Conservation (phyloP, 495 filamentous ascomycete species). For the Aspergillus coremiiformis region DNA sequence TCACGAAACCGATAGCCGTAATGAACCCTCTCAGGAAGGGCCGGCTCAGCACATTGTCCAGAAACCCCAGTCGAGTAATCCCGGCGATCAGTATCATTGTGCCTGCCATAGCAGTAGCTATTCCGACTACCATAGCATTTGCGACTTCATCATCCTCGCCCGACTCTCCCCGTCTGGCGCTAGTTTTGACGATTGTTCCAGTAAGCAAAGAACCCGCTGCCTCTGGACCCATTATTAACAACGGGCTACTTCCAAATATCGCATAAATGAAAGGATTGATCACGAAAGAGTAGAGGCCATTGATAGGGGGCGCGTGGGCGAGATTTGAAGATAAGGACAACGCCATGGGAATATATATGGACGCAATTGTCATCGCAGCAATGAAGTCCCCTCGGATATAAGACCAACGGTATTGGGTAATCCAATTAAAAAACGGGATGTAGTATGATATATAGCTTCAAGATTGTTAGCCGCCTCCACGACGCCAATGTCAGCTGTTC, state of each 20-base stretch:
- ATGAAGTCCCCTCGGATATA: slow-evolving; percentile 82
- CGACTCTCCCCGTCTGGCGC: slow-evolving; percentile 59
- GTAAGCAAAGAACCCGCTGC: slow-evolving; percentile 87
- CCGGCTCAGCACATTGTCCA: slow-evolving; percentile 88
- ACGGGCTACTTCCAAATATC: slow-evolving; percentile 79
- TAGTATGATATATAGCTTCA: slow-evolving; percentile 87
- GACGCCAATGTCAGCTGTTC: not conserved
- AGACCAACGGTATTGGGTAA: slow-evolving; percentile 70
- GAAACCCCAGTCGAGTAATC: slow-evolving; percentile 76
- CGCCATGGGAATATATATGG: slow-evolving; percentile 97
- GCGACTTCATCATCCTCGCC: slow-evolving; percentile 61
- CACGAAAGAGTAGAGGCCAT: slow-evolving; percentile 92
- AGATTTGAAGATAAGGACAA: slow-evolving; percentile 91
- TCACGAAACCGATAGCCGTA: slow-evolving; percentile 90
- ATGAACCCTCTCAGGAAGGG: slow-evolving; percentile 95
- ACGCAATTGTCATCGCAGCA: slow-evolving; percentile 82
- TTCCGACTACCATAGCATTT: slow-evolving; percentile 79
- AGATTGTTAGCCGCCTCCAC: not conserved
- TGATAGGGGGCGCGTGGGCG: slow-evolving; percentile 85
- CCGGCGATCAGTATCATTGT: slow-evolving; percentile 81
- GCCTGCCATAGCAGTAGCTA: slow-evolving; percentile 80
- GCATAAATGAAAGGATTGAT: slow-evolving; percentile 89
- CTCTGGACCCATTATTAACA: slow-evolving; percentile 93
- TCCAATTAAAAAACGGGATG: slow-evolving; percentile 84
- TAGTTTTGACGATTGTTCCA: slow-evolving; percentile 74